Base-by-base conservation (phyloP, 148 eudicot species). In the Cornus controversa region DNA sequence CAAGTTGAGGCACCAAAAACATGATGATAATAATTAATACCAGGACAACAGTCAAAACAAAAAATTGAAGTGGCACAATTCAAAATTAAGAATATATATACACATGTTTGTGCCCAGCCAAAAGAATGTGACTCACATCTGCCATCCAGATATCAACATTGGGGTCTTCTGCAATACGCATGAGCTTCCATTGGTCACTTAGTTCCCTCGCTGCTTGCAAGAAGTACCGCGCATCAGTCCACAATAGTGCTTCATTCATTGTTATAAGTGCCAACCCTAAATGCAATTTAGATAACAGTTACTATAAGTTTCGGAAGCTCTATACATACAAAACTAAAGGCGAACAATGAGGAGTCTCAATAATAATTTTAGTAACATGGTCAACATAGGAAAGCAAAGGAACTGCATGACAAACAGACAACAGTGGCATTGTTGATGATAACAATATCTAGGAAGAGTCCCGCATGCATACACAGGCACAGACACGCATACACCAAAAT, bases 211-310 rank as follows among this genome's bases (percentile, higher is more conserved):
- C 82, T 69, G 99, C 99, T 84, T 96, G 99, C 84, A 96, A 78
- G 77, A 93, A 93, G 85, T 96, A 96, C 84, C 98, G 87, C 45
- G 97, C 98, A 82, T 96, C 99, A 11, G 99, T 95, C 99, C 98
- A 96, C 68, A 96, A 89, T 69, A 87, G 84, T 73, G 99, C 99
- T 82, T 90, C 93, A 78, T 89, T 81, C 85, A 80, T 83, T 37
- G 97, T 93, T 78, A 96, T 72, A 71, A 96, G 92, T 16, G 98
- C 99, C 90, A 95, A 84, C 73, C 97, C 97, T 95, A 80, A 64
- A 77, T 57, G 18, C 69, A 31, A 27, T 42, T 66, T 10, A 10
- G 22, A 62, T 5, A 20, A 9, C 22, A 31, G 45, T 66, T 70
- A 34, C 62, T 62, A 36, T 6, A 60, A 60, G 8, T 60, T 60